These are phyloP conservation scores for Microbotryomycetes sp. DNA, from an alignment of 1,284 basidiomycete species.

Conservation along the genomic window DNA sequence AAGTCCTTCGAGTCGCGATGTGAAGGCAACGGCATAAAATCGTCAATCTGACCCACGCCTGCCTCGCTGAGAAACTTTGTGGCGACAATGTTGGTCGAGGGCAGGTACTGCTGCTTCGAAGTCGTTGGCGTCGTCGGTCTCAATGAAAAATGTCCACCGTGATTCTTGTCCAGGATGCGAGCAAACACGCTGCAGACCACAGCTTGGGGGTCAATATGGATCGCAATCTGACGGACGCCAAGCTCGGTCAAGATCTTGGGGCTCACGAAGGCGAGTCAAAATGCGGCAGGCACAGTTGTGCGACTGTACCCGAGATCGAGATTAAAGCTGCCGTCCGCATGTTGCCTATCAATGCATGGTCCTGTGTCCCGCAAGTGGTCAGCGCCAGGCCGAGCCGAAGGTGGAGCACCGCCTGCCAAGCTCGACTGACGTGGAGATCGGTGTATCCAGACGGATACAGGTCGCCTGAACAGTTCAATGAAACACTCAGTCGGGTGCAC, in stretches of 20 bases:
- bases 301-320: constrained; percentile 45
- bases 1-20: constrained; percentile 51
- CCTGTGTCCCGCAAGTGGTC: constrained; percentile 26
- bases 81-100: constrained; percentile 31
- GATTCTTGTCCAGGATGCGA: constrained; percentile 70
- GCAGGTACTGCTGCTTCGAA: constrained; percentile 32
- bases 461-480: neutral
- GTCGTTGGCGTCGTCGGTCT: constrained; percentile 20
- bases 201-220: neutral
- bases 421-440: constrained; percentile 1
- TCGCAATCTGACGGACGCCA: neutral
- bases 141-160: constrained; percentile 89
- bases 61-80: constrained; percentile 35
- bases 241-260: neutral
- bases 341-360: constrained; percentile 46
- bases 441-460: constrained; percentile 19
- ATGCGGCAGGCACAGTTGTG: constrained; percentile 82
- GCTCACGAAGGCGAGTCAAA: constrained; percentile 69
- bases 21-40: constrained; percentile 64
- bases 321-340: constrained; percentile 44
- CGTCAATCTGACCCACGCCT: constrained; percentile 28
- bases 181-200: constrained; percentile 59
- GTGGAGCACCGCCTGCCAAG: neutral
- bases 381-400: neutral
- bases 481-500: neutral